These are phyloP conservation scores for Fagopyrum tataricum DNA, from an alignment of 148 eudicot genomes.

Conservation along the genomic window DNA sequence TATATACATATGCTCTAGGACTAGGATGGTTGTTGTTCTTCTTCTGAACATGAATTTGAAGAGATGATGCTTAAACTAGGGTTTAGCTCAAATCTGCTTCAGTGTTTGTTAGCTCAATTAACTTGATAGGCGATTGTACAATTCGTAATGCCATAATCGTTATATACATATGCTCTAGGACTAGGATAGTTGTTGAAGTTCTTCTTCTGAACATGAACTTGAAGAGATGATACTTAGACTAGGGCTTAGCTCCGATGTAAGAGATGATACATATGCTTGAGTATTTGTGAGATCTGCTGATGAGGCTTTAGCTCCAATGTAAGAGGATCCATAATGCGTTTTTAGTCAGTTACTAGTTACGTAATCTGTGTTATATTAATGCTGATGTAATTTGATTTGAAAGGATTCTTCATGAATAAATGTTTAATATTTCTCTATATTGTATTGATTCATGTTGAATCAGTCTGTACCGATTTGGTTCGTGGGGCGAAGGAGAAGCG, in stretches of 20 bases:
- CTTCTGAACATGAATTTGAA: background rate
- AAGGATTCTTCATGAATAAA: background rate
- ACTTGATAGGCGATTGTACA: no score
- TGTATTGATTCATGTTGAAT: background rate
- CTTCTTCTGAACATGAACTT: background rate
- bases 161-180: no score
- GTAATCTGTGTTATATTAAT: background rate
- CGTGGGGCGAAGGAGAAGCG: conserved; percentile 94
- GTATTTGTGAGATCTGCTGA: background rate
- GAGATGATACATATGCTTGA: no score
- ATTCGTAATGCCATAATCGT: no score
- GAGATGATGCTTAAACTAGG: background rate
- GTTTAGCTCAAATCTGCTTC: background rate
- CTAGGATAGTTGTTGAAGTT: no score
- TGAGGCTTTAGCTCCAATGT: background rate
- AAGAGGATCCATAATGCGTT: background rate
- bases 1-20: background rate
- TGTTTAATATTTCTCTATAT: background rate
- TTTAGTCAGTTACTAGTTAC: background rate
- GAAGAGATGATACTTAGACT: no score
- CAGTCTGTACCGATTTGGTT: conserved; percentile 84
- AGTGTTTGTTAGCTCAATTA: background rate
- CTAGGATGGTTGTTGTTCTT: background rate
- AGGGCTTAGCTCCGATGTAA: no score
- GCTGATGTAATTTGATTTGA: background rate